A percentile compares a stretch with the other conserved stretches of the same genome.
These are phyloP conservation scores for Acacia acuminata DNA, from an alignment of 306 rosid species.

Conservation along the genomic window DNA sequence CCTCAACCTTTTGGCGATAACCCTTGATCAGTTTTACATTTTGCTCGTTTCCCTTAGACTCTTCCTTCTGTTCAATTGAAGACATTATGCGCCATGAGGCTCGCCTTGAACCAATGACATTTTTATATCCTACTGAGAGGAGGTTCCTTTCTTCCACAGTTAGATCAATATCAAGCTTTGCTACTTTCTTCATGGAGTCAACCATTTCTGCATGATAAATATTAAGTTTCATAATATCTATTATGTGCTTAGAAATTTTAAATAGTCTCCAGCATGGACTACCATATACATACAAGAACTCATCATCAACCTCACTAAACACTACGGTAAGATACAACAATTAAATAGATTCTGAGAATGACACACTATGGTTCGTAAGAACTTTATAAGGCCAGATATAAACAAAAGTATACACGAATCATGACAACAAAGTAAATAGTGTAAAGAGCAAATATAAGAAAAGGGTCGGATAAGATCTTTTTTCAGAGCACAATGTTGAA, in stretches of 20 bases:
- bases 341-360: no score
- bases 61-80: slow-evolving; percentile 95
- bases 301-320: not conserved
- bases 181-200: slow-evolving; percentile 82
- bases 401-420: not conserved
- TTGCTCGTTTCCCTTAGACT: slow-evolving; percentile 79
- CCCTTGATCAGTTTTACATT: slow-evolving; percentile 73
- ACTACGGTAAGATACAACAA: not conserved
- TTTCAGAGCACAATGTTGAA: not conserved
- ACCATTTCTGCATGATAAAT: slow-evolving; percentile 77
- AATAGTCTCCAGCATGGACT: not conserved
- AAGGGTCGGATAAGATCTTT: not conserved
- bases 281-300: not conserved
- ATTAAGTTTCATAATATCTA: not conserved
- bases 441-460: not conserved
- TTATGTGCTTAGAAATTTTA: not conserved
- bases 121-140: slow-evolving; percentile 94
- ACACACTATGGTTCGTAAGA: not conserved
- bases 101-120: slow-evolving; percentile 88
- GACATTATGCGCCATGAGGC: slow-evolving; percentile 99
- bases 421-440: not conserved
- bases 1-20: slow-evolving; percentile 87
- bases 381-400: not conserved
- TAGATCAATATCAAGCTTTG: slow-evolving; percentile 82
- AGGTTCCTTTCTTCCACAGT: slow-evolving; percentile 97